These are phyloP conservation scores for Solanum hybrid DNA, from an alignment of 305 asterid species.

Conservation along the genomic window DNA sequence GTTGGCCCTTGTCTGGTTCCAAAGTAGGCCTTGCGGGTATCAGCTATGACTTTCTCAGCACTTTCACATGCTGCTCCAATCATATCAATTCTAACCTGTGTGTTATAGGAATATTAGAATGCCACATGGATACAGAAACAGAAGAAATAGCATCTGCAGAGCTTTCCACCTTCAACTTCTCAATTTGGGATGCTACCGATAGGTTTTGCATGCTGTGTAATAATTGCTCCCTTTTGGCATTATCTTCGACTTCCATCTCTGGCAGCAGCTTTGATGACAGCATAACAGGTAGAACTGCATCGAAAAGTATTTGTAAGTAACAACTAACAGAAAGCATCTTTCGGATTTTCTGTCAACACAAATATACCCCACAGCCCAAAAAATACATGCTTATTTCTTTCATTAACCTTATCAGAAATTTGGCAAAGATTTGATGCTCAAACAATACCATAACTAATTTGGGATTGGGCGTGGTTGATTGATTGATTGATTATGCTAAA, in stretches of 20 bases:
- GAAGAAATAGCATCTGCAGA: constrained; percentile 1
- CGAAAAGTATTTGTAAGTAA: neutral
- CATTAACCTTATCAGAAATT: neutral
- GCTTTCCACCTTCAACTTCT: constrained; percentile 56
- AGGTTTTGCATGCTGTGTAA: constrained; percentile 72
- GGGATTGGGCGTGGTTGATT: neutral
- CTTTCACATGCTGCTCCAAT: constrained; percentile 90
- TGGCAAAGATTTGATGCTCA: constrained; percentile 1
- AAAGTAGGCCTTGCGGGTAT: constrained; percentile 72
- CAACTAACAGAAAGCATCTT: neutral
- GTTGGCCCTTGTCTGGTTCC: constrained; percentile 93
- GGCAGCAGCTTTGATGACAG: constrained; percentile 90
- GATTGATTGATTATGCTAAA: neutral
- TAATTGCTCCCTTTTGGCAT: constrained; percentile 73
- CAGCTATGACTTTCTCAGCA: constrained; percentile 91
- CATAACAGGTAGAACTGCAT: constrained; percentile 92
- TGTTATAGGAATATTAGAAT: constrained; percentile 10
- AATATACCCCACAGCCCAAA: neutral
- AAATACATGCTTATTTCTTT: neutral
- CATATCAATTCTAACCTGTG: constrained; percentile 72
- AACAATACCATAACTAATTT: neutral
- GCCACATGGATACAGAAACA: constrained; percentile 7
- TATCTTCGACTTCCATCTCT: constrained; percentile 92
- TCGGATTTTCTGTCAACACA: neutral
- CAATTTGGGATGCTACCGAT: constrained; percentile 66